Base-by-base conservation (phyloP, 1,284 basidiomycete species). In the Trichosporon sp. region DNA sequence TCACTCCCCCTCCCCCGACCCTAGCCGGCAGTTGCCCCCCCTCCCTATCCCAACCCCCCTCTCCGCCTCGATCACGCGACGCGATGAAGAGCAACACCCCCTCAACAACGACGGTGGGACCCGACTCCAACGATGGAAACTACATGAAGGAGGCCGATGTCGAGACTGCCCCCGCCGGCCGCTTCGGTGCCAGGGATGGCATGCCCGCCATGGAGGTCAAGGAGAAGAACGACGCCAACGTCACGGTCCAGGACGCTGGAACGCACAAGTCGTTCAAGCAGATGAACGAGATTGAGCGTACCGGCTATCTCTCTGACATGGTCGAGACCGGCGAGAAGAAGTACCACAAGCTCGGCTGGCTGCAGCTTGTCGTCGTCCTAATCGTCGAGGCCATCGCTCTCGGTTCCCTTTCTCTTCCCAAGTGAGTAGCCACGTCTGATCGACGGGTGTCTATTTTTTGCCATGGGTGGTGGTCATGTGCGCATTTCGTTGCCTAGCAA, bases 331-430 rank as follows among this genome's bases (percentile, higher is more conserved):
- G 72, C 64, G 69, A 73, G 59, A 16, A 54, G n/a, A 73, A 73
- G 69, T 71, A 65, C 69, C 69, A 73, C 72, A 66, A 73, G 69
- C 72, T 73, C 40, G 70, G 69, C 5, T 73, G 72, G 72, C 7
- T 67, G 1, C 72, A 73, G 69, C 72, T 73, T 21, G 68, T 69
- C n/a, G 67, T 73, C 32, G 72, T 73, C 19, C 68, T 73, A 10
- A 69, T 71, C 51, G 70, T 71, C 59, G 61, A 66, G 38, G 72
- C 72, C n/a, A 67, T 73, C 4, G 72, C 72, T 1, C 72, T 73
- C 48, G 72, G 72, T 10, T 63, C 69, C 6, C 68, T 73, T 6
- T 73, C 72, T 12, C 56, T 73, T 32, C 72, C 72, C 26, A 68
- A 43, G 72, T 73, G 66, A 67, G 72, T 74, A 31, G 19, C n/a